These are phyloP conservation scores for Murraya koenigii DNA, from an alignment of 345 rosid species.

Conservation along the genomic window DNA sequence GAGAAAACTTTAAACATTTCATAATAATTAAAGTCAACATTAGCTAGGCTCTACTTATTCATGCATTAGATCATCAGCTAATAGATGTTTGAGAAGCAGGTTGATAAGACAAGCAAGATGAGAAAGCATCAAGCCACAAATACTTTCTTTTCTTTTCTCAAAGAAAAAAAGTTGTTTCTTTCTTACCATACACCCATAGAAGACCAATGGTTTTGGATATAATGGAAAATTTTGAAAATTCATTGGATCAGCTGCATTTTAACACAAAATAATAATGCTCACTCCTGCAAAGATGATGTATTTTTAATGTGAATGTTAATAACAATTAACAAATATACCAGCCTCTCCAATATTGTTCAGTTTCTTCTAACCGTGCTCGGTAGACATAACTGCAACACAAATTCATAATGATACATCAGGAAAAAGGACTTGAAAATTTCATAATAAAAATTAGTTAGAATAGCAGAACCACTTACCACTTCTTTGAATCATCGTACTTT, in stretches of 20 bases:
- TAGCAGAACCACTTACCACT: conserved; percentile 53
- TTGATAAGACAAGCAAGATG: neutral
- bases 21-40: neutral
- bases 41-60: neutral
- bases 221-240: neutral
- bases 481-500: conserved; percentile 68
- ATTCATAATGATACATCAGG: conserved; percentile 18
- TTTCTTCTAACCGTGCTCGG: conserved; percentile 68
- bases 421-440: neutral
- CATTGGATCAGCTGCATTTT: neutral
- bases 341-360: conserved; percentile 96
- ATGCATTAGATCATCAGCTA: neutral
- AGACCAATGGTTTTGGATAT: neutral
- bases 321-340: conserved; percentile 47
- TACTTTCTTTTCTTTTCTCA: neutral
- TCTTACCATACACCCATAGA: neutral
- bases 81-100: neutral
- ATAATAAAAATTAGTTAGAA: neutral
- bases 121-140: neutral
- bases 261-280: neutral
- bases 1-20: neutral
- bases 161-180: neutral
- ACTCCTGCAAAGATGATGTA: neutral
- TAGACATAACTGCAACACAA: conserved; percentile 62
- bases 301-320: neutral